A percentile compares a stretch with the other conserved stretches of the same genome.
These are phyloP conservation scores for Gremmenia infestans DNA, from an alignment of 2,329 filamentous ascomycete species.

Conservation along the genomic window DNA sequence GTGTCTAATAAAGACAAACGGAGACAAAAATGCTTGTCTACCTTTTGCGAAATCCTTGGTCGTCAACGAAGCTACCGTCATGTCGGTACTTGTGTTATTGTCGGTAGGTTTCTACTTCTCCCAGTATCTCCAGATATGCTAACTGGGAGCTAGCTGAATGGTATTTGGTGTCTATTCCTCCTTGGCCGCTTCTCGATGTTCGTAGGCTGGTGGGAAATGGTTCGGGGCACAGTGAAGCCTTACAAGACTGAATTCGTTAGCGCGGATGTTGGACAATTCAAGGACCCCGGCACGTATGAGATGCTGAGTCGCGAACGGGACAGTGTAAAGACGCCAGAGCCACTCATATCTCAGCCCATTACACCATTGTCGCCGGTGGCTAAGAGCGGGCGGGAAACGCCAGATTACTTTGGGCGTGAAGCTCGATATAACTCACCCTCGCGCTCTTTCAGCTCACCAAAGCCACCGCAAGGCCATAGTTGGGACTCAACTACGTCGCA, in stretches of 20 bases:
- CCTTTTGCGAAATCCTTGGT: constrained; percentile 55
- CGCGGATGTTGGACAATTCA: constrained; percentile 62
- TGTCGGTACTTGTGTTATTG: constrained; percentile 77
- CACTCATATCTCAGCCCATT: constrained; percentile 16
- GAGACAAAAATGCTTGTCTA: constrained; percentile 64
- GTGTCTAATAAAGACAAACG: constrained; percentile 58
- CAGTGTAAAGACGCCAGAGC: constrained; percentile 27
- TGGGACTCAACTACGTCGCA: constrained; percentile 26
- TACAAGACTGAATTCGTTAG: constrained; percentile 79
- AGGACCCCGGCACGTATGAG: constrained; percentile 69
- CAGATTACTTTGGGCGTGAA: constrained; percentile 38
- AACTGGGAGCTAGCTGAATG: constrained; percentile 57
- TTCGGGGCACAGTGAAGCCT: constrained; percentile 42
- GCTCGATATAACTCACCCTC: constrained; percentile 42
- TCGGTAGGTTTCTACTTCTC: constrained; percentile 51
- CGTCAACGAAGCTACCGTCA: constrained; percentile 70
- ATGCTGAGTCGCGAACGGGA: constrained; percentile 55
- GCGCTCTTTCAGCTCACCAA: constrained; percentile 44
- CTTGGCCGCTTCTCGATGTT: constrained; percentile 83
- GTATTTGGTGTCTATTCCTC: constrained; percentile 78
- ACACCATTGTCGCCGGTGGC: constrained; percentile 24
- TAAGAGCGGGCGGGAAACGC: constrained; percentile 28
- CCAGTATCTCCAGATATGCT: constrained; percentile 19
- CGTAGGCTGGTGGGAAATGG: constrained; percentile 70
- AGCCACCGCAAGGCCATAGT: constrained; percentile 32